Evolutionary conservation across 495 filamentous ascomycete species (phyloP), one percentile per base, ranked within the genome.

Genomic region (Penicillium steckii): DNA sequence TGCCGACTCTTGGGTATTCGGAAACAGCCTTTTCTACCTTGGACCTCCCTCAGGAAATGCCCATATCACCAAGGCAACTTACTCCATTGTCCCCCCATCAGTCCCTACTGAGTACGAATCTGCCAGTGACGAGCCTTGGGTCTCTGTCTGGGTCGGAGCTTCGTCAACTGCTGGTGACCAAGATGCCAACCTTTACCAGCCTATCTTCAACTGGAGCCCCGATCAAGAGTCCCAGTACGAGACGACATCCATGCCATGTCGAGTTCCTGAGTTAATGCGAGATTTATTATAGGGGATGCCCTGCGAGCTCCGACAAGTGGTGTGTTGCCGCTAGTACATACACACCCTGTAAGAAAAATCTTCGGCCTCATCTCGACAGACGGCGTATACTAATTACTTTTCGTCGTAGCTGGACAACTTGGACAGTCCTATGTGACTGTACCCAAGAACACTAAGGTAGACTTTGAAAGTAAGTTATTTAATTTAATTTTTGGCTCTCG

Each of bases 151-250:
- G 56, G 46, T 59, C 30, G 56, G 56, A 19, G 46, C 51, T 5
- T 52, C 53, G 1, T 33, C 53, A 1, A 50, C 44, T 24, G 40
- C 45, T 10, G 49, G 57, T n/a, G 44, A 44, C 19, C 26, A 46
- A 9, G 42, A 46, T 27, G 12, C 27, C 23, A 48, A 53, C 23
- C 52, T 60, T 1, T 60, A 60, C 46, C 57, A 60, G 53, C 57
- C 57, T 13, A n/a, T 60, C 15, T 46, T 60, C 48, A 60, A 56
- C 35, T 60, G 57, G 57, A 56, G 48, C 22, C 57, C 48, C 10
- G 52, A 60, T 15, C 57, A 60, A 46, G 45, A 53, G 18, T 56
- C 57, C 8, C 52, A 60, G 57, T 60, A 52, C 30, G 57, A 46
- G 23, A 18, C 24, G 1, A 37, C 18, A 15, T 37, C 18, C 33